Conservation (phyloP, 345 rosid genomes). For the Fremontodendron californicum region DNA sequence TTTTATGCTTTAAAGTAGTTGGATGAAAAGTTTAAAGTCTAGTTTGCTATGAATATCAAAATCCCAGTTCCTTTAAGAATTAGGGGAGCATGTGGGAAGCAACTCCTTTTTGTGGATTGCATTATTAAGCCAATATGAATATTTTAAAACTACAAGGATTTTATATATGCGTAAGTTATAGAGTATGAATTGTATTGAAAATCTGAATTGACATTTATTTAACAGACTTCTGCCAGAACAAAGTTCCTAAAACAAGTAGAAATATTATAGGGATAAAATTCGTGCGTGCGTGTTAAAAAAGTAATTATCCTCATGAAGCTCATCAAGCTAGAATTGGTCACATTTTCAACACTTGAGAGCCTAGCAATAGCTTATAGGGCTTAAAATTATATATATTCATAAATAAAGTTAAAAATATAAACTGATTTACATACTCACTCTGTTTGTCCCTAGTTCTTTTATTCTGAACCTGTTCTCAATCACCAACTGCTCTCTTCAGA, state of each 20-base stretch:
- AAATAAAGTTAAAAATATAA: neutral
- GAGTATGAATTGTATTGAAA: too few species aligned
- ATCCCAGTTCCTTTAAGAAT: neutral
- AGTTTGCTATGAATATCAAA: neutral
- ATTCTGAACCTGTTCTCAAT: conserved; percentile 6
- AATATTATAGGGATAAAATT: neutral
- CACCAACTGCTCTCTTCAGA: neutral
- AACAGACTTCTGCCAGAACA: neutral
- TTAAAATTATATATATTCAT: neutral
- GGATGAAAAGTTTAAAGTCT: neutral
- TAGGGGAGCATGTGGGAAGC: neutral
- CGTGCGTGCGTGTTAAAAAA: neutral
- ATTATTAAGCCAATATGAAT: neutral
- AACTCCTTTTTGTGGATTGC: neutral
- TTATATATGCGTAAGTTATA: too few species aligned
- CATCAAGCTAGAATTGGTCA: neutral
- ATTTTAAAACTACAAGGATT: neutral
- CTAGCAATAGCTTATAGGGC: neutral
- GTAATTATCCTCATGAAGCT: neutral
- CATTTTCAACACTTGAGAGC: neutral
- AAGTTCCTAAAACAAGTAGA: neutral
- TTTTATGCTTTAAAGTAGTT: neutral
- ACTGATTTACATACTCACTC: conserved; percentile 24
- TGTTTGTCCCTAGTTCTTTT: neutral
- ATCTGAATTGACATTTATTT: too few species aligned